Base-by-base conservation (phyloP, 1,139 yeast genomes). In the Komagataea norvegica region DNA sequence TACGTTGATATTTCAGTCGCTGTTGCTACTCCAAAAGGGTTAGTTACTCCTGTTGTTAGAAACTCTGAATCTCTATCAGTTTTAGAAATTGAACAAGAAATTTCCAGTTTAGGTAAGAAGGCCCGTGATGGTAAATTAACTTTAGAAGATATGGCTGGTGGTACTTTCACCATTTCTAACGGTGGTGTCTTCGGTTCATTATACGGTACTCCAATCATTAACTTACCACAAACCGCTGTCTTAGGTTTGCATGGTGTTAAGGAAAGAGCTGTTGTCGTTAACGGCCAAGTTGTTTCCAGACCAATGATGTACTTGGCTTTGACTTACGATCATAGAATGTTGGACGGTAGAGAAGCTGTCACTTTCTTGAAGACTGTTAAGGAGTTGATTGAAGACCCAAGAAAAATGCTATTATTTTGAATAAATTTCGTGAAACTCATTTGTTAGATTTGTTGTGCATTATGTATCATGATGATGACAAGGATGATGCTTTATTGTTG, bases 281-380 rank as follows among this genome's bases (percentile, higher is more conserved):
- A 91, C 53, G 98, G 98, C 40, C 91, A 91, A 73, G 77, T 91
- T 54, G 98, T 86, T 53, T 77, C 93, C 30, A 85, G 97, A 73
- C 99, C 99, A 64, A 91, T 91, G 98, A 93, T 93, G 98, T 93
- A 91, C 77, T 71, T 93, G 61, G 99, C 99, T 41, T 80, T 91
- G 66, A 91, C 98, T 44, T 91, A 91, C 64, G 99, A 91, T 64
- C 99, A 91, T 73, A 84, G 98, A 74, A 82, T 91, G 60, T 75
- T 93, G 61, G 99, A 91, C 62, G 99, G 99, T 56, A 85, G 98
- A 70, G 99, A 91, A 72, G 97, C 97, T 37, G 98, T 93, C 48
- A 86, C 93, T 42, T 91, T 89, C 87, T 77, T 91, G 69, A 88
- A 80, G 73, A 86, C 95, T 33, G 79, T 91, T 51, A 91, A 91